Base-by-base conservation (phyloP, 768 basidiomycete genomes). In the Collybia mongolica region DNA sequence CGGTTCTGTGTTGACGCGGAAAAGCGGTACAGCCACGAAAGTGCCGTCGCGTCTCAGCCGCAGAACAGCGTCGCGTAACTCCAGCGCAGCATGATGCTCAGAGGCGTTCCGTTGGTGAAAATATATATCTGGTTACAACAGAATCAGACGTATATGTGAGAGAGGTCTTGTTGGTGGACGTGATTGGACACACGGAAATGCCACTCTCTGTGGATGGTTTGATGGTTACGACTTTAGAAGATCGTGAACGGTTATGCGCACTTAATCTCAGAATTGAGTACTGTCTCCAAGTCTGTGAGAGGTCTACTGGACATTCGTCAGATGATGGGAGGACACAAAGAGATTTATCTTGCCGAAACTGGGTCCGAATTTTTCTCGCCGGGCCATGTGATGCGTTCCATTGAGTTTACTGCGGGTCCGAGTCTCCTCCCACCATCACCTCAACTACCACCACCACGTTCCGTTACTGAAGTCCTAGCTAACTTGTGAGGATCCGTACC, bases 11-110 rank as follows among this genome's bases (percentile, higher is more conserved):
- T 90, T 88, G 29, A 91, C 84, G 24, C 84, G 76, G 62, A 78
- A 86, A 22, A 87, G 72, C 6, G 89, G 89, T 1, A 90, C 89
- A 1, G 88, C 89, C 7, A 90, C 80, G 57, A 90, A 91, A 1
- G 88, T 88, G 0, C 88, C 88, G 44, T 89, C 84, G 14, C 82
- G 75, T 23, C 89, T 74, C 42, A 90, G 72, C 5, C 82, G 75
- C 36, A 91, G 71, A 9, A 91, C 81, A 2, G 88, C 81, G 60
- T 90, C 86, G 0, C 87, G 76, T 35, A 91, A 72, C 38, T 82
- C 75, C 2, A 89, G 72, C 1, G 88, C 88, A 19, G 79, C 83
- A 32, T 80, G 72, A 45, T 84, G 82, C 52, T 88, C 80, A 3
- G 73, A 71, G 0, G 74, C 67, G 57, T 87, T 89, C 19, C 74